phyloP scores from a whole-genome alignment of 176 grass and related monocot genomes.

The Cenchrus americanus region DNA sequence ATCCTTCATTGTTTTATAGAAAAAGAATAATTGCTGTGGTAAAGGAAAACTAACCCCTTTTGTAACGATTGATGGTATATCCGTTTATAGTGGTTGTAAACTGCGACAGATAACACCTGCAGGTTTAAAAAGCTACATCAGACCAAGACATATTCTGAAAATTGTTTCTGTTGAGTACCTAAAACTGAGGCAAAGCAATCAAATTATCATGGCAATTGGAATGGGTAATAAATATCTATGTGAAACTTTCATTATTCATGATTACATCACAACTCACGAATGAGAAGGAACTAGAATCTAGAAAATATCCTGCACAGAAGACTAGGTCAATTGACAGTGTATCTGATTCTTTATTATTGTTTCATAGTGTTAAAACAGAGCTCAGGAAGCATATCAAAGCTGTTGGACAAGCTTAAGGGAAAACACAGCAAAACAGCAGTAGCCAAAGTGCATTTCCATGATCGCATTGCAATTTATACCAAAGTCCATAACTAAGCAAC shows the following conservation, averaged over 20 bases:
- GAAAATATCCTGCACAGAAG: not conserved
- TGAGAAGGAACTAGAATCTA: conserved; percentile 2
- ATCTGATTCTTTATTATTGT: not conserved
- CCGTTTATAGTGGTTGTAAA: conserved; percentile 99
- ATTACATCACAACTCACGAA: not conserved
- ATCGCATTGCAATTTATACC: not conserved
- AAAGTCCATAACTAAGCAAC: not conserved
- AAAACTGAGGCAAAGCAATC: conserved; percentile 13
- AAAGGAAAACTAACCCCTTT: conserved; percentile 72
- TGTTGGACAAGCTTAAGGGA: not conserved
- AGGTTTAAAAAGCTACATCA: conserved; percentile 38
- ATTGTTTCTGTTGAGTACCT: conserved; percentile 5
- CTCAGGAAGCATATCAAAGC: not conserved
- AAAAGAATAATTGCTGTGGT: not conserved
- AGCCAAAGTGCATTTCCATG: not conserved
- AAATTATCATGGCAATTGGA: conserved; percentile 23
- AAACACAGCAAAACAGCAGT: not conserved
- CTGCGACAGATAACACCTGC: conserved; percentile 95
- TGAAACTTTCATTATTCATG: not conserved
- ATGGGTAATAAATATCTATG: not conserved
- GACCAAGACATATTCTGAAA: conserved; percentile 10
- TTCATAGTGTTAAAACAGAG: not conserved
- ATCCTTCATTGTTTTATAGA: conserved; percentile 12
- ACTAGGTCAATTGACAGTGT: not conserved
- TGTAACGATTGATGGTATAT: conserved; percentile 81